Conservation (phyloP, 2,329 filamentous ascomycete species). For the Neoascochyta sp. region DNA sequence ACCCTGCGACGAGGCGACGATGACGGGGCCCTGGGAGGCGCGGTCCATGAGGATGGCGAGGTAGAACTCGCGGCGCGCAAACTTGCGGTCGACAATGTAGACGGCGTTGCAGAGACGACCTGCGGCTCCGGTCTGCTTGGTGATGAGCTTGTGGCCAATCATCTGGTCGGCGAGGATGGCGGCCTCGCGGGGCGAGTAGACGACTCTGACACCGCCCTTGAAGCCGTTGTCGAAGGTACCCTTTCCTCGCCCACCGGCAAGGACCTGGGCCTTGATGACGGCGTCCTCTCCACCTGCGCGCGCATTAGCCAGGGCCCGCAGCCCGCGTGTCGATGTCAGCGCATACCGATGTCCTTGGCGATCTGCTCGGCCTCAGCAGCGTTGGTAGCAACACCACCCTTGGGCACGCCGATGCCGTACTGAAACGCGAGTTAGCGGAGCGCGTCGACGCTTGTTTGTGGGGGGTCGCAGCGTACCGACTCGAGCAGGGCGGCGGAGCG, state of each 20-base stretch:
- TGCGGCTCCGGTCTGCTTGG: conserved; percentile 94
- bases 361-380: conserved; percentile 86
- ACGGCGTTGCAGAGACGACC: conserved; percentile 95
- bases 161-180: conserved; percentile 98
- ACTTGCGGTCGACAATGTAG: conserved; percentile 99
- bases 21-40: conserved; percentile 82
- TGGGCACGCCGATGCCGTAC: conserved; percentile 93
- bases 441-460: conserved; percentile 4
- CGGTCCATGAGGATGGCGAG: conserved; percentile 98
- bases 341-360: conserved; percentile 78
- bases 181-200: conserved; percentile 95
- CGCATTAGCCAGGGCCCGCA: conserved; percentile 24
- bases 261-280: conserved; percentile 99
- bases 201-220: conserved; percentile 96
- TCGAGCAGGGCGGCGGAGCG: conserved; percentile 88
- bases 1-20: conserved; percentile 95
- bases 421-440: conserved; percentile 43
- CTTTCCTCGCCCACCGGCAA: conserved; percentile 96
- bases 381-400: conserved; percentile 79
- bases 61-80: conserved; percentile 98
- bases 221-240: conserved; percentile 96
- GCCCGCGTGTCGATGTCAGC: conserved; percentile 14
- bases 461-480: conserved; percentile 45
- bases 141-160: conserved; percentile 99
- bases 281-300: conserved; percentile 74